A percentile compares a stretch with the other conserved stretches of the same genome.
These are phyloP conservation scores for Brassica incana DNA, from an alignment of 345 rosid genomes.

Conservation along the genomic window DNA sequence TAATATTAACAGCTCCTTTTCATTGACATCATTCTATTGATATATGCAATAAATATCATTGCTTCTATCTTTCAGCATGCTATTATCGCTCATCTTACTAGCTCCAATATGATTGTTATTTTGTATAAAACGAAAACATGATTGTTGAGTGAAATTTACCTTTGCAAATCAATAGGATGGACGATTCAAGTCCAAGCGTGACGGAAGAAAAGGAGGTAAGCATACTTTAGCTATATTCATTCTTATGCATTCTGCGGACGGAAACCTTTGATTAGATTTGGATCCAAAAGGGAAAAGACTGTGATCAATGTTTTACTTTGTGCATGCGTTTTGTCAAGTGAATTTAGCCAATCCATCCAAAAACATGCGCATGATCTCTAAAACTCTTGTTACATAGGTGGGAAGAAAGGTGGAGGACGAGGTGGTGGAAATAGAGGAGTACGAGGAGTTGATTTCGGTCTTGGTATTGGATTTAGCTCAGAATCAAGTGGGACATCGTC, in stretches of 20 bases:
- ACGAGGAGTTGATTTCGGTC: constrained; percentile 96
- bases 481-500: constrained; percentile 49
- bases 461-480: constrained; percentile 88
- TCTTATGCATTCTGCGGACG: neutral
- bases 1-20: constrained; percentile 33
- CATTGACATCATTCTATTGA: neutral
- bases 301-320: constrained; percentile 9
- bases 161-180: constrained; percentile 82
- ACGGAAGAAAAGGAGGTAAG: constrained; percentile 97
- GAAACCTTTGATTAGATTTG: constrained; percentile 13
- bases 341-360: constrained; percentile 11
- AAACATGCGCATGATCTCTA: constrained; percentile 29
- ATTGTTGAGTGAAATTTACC: constrained; percentile 47
- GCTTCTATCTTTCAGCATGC: neutral
- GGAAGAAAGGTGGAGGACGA: constrained; percentile 72
- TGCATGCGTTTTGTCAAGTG: constrained; percentile 5
- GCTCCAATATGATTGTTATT: constrained; percentile 9
- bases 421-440: constrained; percentile 80
- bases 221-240: constrained; percentile 21
- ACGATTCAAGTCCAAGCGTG: constrained; percentile 94
- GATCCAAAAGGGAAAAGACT: neutral
- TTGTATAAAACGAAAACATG: constrained; percentile 19
- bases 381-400: constrained; percentile 54
- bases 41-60: neutral
- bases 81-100: constrained; percentile 7